Percentiles rank a stretch among this genome's conserved stretches.
Conservation (phyloP, 2,329 filamentous ascomycete species). For the Emmonsia crescens region DNA sequence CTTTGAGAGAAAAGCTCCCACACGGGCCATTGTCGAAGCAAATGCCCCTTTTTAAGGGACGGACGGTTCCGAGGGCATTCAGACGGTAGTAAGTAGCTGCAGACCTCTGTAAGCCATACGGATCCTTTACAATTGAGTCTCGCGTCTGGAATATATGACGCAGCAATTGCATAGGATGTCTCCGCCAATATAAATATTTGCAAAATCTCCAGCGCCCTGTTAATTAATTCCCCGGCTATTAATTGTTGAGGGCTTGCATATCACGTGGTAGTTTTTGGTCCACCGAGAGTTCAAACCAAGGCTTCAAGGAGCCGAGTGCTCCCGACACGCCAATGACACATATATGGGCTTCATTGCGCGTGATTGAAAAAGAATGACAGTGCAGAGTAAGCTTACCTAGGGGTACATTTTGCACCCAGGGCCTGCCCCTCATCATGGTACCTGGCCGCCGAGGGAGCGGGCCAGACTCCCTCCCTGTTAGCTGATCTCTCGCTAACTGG, state of each 20-base stretch:
- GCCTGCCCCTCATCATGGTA: neutral
- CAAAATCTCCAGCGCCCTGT: neutral
- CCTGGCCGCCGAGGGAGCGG: too few species aligned
- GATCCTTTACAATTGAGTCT: neutral
- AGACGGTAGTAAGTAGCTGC: neutral
- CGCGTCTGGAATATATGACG: neutral
- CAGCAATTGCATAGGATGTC: too few species aligned
- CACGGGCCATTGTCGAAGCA: constrained; percentile 9
- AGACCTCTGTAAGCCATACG: neutral
- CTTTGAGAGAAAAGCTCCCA: constrained; percentile 55
- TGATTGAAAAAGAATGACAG: too few species aligned
- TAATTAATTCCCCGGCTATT: neutral
- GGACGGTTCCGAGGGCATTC: neutral
- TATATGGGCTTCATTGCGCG: too few species aligned
- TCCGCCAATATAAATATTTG: neutral
- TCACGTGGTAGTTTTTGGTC: neutral
- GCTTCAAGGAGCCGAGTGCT: neutral
- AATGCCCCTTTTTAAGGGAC: neutral
- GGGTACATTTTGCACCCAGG: too few species aligned
- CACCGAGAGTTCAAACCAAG: neutral
- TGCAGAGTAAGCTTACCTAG: too few species aligned
- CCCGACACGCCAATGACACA: too few species aligned
- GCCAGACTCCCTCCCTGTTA: too few species aligned
- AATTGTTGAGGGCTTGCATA: neutral
- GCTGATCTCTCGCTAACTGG: neutral